Conservation (phyloP, 192 early-diverging fungal species). For the Blastocladiella britannica region DNA sequence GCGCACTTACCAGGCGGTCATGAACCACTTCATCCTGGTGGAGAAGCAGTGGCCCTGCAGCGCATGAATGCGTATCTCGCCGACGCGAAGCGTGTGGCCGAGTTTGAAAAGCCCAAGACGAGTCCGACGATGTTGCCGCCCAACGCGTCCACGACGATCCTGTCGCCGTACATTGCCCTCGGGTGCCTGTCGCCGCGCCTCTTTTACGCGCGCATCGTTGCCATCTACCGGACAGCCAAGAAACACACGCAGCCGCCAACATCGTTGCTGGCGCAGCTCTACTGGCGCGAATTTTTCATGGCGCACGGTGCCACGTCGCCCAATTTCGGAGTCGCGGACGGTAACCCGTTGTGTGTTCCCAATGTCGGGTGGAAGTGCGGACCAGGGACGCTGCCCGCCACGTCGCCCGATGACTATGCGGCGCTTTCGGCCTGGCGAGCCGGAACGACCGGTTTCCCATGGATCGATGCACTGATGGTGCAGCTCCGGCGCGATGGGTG, state of each 20-base stretch:
- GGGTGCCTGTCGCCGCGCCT: slow-evolving; percentile 7
- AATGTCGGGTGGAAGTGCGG: slow-evolving; percentile 9
- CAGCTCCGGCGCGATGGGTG: slow-evolving; percentile 15
- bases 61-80: background rate
- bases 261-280: slow-evolving; percentile 3
- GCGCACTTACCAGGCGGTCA: too few relatives aligned
- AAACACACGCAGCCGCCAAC: slow-evolving; percentile 2
- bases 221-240: slow-evolving; percentile 1
- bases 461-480: slow-evolving; percentile 15
- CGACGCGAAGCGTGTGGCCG: slow-evolving; percentile 3
- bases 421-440: slow-evolving; percentile 4
- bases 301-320: slow-evolving; percentile 1
- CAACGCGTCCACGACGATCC: slow-evolving; percentile 8
- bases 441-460: slow-evolving; percentile 13
- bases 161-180: slow-evolving; percentile 10
- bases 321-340: slow-evolving; percentile 2
- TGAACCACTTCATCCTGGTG: too few relatives aligned
- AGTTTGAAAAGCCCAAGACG: slow-evolving; percentile 12
- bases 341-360: background rate
- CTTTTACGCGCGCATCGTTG: background rate
- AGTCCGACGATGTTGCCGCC: slow-evolving; percentile 7
- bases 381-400: background rate
- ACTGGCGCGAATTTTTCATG: slow-evolving; percentile 11
- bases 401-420: background rate
- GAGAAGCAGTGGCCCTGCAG: slow-evolving; percentile 5